phyloP scores from a whole-genome alignment of 768 basidiomycete genomes.

The Mycena olivaceomarginata region DNA sequence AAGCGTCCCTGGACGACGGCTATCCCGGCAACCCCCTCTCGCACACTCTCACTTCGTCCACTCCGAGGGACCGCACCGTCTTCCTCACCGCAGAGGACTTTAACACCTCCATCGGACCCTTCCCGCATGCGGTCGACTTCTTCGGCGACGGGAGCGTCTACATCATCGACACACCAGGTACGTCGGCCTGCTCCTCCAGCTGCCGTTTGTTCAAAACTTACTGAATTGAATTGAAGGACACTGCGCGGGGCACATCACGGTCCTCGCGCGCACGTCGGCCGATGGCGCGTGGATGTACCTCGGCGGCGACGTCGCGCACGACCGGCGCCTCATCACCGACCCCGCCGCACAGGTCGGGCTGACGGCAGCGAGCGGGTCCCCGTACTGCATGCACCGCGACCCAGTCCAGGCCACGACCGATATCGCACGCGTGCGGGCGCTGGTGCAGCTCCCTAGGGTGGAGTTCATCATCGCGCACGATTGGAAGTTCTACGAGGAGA shows the following conservation, averaged over 20 bases:
- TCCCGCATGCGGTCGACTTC: constrained; percentile 70
- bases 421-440: constrained; percentile 60
- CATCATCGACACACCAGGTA: constrained; percentile 74
- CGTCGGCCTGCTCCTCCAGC: not conserved
- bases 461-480: constrained; percentile 74
- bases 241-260: constrained; percentile 71
- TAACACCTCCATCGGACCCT: constrained; percentile 65
- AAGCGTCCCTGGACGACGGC: constrained; percentile 57
- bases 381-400: constrained; percentile 65
- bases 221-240: constrained; percentile 50
- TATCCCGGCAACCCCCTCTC: constrained; percentile 65
- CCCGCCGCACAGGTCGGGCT: constrained; percentile 62
- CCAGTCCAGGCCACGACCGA: constrained; percentile 64
- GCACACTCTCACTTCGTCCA: constrained; percentile 54
- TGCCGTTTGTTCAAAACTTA: too few species aligned
- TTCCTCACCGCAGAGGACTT: constrained; percentile 61
- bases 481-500: constrained; percentile 68
- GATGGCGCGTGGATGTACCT: constrained; percentile 75
- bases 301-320: constrained; percentile 75
- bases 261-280: constrained; percentile 72
- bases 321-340: constrained; percentile 68
- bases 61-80: constrained; percentile 61
- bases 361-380: constrained; percentile 50
- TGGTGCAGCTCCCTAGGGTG: constrained; percentile 62
- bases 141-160: constrained; percentile 77